Percentiles rank a stretch among this genome's conserved stretches.
Conservation (phyloP, 192 early-diverging fungal species). For the Coemansia sp. region DNA sequence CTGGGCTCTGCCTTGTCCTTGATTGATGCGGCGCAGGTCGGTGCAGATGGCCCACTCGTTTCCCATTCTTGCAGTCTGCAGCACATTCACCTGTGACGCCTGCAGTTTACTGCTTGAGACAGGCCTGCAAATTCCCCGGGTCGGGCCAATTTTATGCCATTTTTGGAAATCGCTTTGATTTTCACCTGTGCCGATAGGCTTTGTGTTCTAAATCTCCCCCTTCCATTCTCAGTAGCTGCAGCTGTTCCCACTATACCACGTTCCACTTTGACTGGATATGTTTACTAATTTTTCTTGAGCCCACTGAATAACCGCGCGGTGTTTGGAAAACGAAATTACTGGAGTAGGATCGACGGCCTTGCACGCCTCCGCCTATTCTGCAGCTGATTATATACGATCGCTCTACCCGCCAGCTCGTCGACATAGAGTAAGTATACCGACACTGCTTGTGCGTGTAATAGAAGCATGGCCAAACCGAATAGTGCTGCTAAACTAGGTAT, state of each 20-base stretch:
- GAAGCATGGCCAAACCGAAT: conserved; percentile 12
- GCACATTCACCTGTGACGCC: conserved; percentile 1
- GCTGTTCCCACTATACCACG: too few relatives aligned
- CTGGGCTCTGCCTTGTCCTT: not conserved
- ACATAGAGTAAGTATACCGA: conserved; percentile 29
- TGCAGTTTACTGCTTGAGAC: not conserved
- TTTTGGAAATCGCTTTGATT: not conserved
- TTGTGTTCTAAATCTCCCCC: not conserved
- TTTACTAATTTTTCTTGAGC: not conserved
- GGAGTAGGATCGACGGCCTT: conserved; percentile 59
- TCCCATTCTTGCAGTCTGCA: not conserved
- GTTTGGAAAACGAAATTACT: not conserved
- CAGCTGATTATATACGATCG: conserved; percentile 60
- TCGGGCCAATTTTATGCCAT: not conserved
- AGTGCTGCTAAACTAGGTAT: conserved; percentile 3
- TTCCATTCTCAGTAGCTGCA: too few relatives aligned
- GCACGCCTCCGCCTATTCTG: conserved; percentile 66
- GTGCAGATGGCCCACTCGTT: not conserved
- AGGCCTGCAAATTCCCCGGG: not conserved
- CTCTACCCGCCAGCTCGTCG: conserved; percentile 30
- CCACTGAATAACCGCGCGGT: not conserved
- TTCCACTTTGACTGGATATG: not conserved
- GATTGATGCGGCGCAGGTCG: not conserved
- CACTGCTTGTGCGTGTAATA: conserved; percentile 22
- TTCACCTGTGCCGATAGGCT: not conserved